Evolutionary conservation across 257 asterid genomes (phyloP).

Genomic region (Schizonepeta tenuifolia): DNA sequence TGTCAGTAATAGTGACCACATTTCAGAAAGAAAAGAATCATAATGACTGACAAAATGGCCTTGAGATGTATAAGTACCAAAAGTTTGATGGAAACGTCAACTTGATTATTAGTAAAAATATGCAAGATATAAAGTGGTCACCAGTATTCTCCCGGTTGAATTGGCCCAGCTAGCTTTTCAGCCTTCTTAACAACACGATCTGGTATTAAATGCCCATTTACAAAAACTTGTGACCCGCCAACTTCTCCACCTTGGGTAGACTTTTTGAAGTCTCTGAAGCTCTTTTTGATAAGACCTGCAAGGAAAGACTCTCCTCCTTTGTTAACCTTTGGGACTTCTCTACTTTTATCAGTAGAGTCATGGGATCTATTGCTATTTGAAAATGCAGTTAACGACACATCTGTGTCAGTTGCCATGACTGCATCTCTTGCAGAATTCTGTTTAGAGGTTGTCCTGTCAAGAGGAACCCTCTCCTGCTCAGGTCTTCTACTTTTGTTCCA

Average conservation of each 20-base stretch:
- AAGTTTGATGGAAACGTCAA: background rate
- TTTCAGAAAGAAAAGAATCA: background rate
- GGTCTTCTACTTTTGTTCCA: slow-evolving; percentile 51
- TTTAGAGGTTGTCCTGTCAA: slow-evolving; percentile 51
- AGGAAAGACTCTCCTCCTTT: slow-evolving; percentile 81
- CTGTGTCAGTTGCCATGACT: slow-evolving; percentile 70
- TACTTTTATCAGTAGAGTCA: slow-evolving; percentile 58
- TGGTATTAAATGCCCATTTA: slow-evolving; percentile 73
- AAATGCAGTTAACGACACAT: slow-evolving; percentile 58
- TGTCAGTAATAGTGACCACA: background rate
- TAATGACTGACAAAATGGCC: background rate
- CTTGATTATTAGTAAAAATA: slow-evolving; percentile 19
- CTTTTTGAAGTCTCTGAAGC: slow-evolving; percentile 69
- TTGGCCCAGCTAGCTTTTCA: slow-evolving; percentile 84
- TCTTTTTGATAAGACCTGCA: slow-evolving; percentile 63
- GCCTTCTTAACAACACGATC: slow-evolving; percentile 84
- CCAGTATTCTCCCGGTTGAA: slow-evolving; percentile 95
- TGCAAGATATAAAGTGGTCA: slow-evolving; percentile 40
- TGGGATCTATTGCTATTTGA: slow-evolving; percentile 58
- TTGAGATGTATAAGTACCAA: background rate
- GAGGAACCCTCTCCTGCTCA: slow-evolving; percentile 48
- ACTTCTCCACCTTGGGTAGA: slow-evolving; percentile 54
- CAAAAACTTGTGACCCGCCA: slow-evolving; percentile 56
- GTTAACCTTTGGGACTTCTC: slow-evolving; percentile 55
- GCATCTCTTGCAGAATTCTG: slow-evolving; percentile 62